These are phyloP conservation scores for Hymenoscyphus albidus DNA, from an alignment of 2,329 filamentous ascomycete species.

Conservation along the genomic window DNA sequence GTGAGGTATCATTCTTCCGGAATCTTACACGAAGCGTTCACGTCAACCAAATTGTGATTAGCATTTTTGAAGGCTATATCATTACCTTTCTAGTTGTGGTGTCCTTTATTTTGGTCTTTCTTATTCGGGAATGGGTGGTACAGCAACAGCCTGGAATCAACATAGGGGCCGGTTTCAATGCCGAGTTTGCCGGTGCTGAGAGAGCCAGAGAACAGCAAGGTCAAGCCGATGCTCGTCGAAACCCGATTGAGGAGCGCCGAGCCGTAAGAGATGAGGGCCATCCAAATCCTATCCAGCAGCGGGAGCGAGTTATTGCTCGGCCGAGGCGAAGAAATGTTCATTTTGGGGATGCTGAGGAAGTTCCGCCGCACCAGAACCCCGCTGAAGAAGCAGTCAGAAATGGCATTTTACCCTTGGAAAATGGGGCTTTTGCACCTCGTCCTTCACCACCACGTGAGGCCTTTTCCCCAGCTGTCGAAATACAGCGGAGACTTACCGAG, in stretches of 20 bases:
- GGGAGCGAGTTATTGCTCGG: slow-evolving; percentile 25
- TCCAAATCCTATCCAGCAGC: slow-evolving; percentile 15
- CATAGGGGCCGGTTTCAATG: slow-evolving; percentile 56
- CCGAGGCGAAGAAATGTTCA: slow-evolving; percentile 24
- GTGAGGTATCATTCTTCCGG: slow-evolving; percentile 53
- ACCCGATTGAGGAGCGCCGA: slow-evolving; percentile 9
- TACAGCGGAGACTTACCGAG: slow-evolving; percentile 28
- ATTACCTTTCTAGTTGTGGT: slow-evolving; percentile 90
- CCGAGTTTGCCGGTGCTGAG: slow-evolving; percentile 54
- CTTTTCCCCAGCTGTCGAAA: slow-evolving; percentile 29
- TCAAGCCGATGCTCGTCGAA: slow-evolving; percentile 13
- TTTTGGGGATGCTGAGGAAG: slow-evolving; percentile 19
- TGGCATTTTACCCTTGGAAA: slow-evolving; percentile 9
- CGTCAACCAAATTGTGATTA: slow-evolving; percentile 75
- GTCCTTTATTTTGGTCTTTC: slow-evolving; percentile 92
- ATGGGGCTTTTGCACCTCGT: slow-evolving; percentile 13
- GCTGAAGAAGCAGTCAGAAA: neutral
- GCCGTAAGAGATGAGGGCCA: slow-evolving; percentile 1
- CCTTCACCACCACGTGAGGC: slow-evolving; percentile 25
- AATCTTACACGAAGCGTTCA: slow-evolving; percentile 65
- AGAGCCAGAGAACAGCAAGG: slow-evolving; percentile 22
- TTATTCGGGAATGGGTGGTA: slow-evolving; percentile 96
- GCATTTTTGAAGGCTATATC: slow-evolving; percentile 85
- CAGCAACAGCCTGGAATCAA: slow-evolving; percentile 95
- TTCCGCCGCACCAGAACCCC: slow-evolving; percentile 4